phyloP scores from a whole-genome alignment of 2,329 filamentous ascomycete genomes.

The Septoria petroselini region DNA sequence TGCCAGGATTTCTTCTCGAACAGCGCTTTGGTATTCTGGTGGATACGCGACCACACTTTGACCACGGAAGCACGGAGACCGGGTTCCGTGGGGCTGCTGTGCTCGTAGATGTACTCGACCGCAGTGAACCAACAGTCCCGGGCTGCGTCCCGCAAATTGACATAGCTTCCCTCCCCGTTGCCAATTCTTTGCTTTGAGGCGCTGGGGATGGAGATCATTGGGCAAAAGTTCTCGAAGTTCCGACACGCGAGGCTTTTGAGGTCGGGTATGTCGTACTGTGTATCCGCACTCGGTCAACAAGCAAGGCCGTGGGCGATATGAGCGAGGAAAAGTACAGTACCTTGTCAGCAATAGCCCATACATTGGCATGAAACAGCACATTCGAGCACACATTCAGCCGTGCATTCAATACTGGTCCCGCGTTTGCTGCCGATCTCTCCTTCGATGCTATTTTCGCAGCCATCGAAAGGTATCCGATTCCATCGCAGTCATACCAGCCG shows the following conservation, averaged over 20 bases:
- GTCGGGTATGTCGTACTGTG: background rate
- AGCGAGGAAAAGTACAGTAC: background rate
- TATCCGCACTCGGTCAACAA: background rate
- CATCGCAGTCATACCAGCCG: background rate
- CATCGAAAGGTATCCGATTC: no score
- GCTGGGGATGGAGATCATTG: background rate
- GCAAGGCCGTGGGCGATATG: background rate
- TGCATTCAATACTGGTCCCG: no score
- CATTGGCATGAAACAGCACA: background rate
- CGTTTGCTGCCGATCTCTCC: no score
- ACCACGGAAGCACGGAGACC: background rate
- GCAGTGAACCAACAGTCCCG: background rate
- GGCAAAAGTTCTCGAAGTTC: background rate
- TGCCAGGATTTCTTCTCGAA: background rate
- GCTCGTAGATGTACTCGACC: background rate
- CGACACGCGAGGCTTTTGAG: background rate
- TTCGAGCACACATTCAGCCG: no score
- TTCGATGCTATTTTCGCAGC: no score
- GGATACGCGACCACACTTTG: background rate
- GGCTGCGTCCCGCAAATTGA: no score
- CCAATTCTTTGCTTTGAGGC: no score
- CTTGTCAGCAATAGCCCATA: conserved; percentile 3
- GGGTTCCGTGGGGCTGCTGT: background rate
- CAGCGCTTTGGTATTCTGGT: no score
- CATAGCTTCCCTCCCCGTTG: no score